Evolutionary conservation across 1,284 basidiomycete species (phyloP), one percentile per base, ranked within the genome.

Genomic region (Spongiforma sp.): DNA sequence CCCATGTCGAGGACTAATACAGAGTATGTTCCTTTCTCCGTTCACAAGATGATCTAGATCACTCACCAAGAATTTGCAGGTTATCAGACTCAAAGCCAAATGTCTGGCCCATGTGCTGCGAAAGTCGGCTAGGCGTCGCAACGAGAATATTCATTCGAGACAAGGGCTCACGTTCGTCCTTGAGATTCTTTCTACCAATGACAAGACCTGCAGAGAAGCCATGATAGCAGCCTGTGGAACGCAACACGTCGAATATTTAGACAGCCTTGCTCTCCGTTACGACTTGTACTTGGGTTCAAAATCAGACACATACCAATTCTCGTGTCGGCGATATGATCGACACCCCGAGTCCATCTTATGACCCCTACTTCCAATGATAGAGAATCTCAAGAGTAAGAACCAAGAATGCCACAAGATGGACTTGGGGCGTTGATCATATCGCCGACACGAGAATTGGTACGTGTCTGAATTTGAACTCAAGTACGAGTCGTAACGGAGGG

Each of bases 61-160:
- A 82, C 90, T 63, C 70, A 94, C 94, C 90, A n/a, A 99, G 87
- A 26, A 98, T 77, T 76, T 99, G 96, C 32, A 99, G 79, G 71
- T 95, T 94, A 68, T 93, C 91, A 41, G 90, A 89, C 66, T 97
- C 95, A 71, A 99, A 98, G 2, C 96, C 96, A 57, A 96, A 88
- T 0, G 98, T 99, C 79, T 99, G 96, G 75, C 99, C 98, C 90
- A 99, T 93, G 78, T 99, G 98, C 75, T 99, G 98, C 60, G 99
- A 81, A 34, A 99, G 81, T 61, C 98, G 87, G 21, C 97, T 97
- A 1, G 97, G 97, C 4, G 98, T 99, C 3, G 97, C 96, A 26
- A 99, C 94, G 32, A 99, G 86, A 65, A 99, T 98, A 75, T 99
- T 99, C 96, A 99, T 99, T 57, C 93, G 86, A 17, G 90, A 86